Evolutionary conservation across 805 yeast genomes (phyloP).

Genomic region (Wickerhamomyces xylosicus): DNA sequence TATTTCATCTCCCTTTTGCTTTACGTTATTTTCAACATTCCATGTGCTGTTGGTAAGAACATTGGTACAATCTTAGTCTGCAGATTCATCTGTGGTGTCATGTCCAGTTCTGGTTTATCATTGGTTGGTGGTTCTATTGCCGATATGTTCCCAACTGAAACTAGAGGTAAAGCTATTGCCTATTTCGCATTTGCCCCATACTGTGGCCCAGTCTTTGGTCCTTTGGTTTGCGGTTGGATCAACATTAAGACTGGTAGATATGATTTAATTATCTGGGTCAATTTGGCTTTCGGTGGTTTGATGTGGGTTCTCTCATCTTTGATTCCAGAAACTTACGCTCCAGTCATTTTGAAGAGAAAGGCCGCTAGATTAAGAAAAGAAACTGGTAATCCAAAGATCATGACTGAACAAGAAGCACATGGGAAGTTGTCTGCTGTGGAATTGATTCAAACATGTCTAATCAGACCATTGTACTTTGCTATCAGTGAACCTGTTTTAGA

Average conservation of each 20-base stretch:
- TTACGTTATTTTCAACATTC: conserved; percentile 73
- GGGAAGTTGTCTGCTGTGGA: conserved; percentile 54
- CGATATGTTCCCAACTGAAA: conserved; percentile 73
- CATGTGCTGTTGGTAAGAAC: conserved; percentile 77
- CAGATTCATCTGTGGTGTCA: conserved; percentile 82
- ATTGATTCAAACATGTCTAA: conserved; percentile 58
- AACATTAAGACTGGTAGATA: conserved; percentile 57
- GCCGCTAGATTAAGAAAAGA: conserved; percentile 63
- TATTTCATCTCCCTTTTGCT: conserved; percentile 67
- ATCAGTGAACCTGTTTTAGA: conserved; percentile 79
- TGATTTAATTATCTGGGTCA: conserved; percentile 79
- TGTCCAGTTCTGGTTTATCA: conserved; percentile 72
- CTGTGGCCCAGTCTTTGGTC: conserved; percentile 88
- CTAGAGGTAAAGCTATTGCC: conserved; percentile 85
- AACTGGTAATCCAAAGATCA: conserved; percentile 73
- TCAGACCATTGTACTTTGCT: conserved; percentile 72
- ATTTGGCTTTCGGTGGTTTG: conserved; percentile 83
- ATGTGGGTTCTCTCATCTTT: conserved; percentile 57
- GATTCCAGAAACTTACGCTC: conserved; percentile 90
- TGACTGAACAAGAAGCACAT: conserved; percentile 89
- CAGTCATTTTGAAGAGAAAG: conserved; percentile 59
- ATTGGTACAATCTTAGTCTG: conserved; percentile 74
- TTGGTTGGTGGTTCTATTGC: conserved; percentile 88
- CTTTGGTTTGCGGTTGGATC: conserved; percentile 80
- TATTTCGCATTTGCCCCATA: conserved; percentile 89